These are phyloP conservation scores for Phytophthora brassicae DNA, from an alignment of 352 stramenopile species.

Conservation along the genomic window DNA sequence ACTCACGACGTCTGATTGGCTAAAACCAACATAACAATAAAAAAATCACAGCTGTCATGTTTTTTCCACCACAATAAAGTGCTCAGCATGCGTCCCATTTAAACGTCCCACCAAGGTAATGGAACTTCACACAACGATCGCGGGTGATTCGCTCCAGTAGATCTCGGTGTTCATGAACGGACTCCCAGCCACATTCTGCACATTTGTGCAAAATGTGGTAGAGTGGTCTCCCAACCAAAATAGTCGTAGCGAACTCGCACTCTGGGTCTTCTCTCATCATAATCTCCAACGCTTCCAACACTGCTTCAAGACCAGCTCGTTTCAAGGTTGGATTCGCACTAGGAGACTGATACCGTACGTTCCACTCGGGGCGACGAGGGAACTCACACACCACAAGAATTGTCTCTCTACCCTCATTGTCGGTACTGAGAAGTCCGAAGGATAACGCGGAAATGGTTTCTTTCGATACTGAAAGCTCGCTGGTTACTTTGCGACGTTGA, in stretches of 20 bases:
- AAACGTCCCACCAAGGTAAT: neutral
- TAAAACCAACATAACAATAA: no score
- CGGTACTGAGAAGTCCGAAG: conserved; percentile 25
- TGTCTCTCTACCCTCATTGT: neutral
- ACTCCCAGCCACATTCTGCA: neutral
- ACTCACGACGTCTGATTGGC: no score
- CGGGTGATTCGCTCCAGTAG: neutral
- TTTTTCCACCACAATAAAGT: no score
- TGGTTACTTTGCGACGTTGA: conserved; percentile 16
- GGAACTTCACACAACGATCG: neutral
- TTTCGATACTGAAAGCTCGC: conserved; percentile 27
- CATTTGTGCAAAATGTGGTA: neutral
- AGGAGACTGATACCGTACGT: neutral
- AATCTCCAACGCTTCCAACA: neutral
- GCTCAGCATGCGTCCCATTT: neutral
- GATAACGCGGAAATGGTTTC: conserved; percentile 45
- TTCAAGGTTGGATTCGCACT: neutral
- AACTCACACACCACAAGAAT: neutral
- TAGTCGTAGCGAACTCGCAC: neutral
- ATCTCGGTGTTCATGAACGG: neutral
- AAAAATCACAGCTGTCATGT: no score
- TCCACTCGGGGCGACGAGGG: neutral
- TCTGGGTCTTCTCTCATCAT: neutral
- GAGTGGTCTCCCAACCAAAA: conserved; percentile 1
- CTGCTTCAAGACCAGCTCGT: neutral